Conservation (phyloP, 305 asterid species). For the Solanum hybrid region DNA sequence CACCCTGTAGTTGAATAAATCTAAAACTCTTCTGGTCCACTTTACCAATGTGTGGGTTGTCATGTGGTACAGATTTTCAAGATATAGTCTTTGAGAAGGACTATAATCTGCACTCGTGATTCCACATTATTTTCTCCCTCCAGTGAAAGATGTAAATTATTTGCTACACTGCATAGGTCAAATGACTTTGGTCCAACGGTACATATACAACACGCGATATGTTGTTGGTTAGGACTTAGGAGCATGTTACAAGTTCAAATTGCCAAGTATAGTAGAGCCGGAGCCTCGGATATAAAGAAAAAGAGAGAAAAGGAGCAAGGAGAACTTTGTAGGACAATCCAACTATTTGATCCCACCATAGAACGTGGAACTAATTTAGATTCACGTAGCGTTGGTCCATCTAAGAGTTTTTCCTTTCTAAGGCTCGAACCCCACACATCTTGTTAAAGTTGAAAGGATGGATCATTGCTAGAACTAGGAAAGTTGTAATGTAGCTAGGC, state of each 20-base stretch:
- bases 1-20: not conserved
- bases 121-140: not conserved
- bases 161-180: not conserved
- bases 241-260: not conserved
- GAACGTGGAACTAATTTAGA: not conserved
- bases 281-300: not conserved
- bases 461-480: not conserved
- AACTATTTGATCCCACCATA: too few species aligned
- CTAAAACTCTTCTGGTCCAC: not conserved
- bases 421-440: not conserved
- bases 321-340: too few species aligned
- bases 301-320: not conserved
- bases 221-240: not conserved
- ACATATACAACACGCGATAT: not conserved
- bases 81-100: not conserved
- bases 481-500: not conserved
- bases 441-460: not conserved
- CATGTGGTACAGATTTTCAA: constrained; percentile 1
- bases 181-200: not conserved
- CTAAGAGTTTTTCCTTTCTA: not conserved
- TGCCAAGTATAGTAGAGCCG: not conserved
- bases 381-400: not conserved
- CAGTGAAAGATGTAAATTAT: not conserved
- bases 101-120: constrained; percentile 1
- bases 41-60: not conserved